Base-by-base conservation (phyloP, 805 yeast genomes). In the Candida gorgasii region DNA sequence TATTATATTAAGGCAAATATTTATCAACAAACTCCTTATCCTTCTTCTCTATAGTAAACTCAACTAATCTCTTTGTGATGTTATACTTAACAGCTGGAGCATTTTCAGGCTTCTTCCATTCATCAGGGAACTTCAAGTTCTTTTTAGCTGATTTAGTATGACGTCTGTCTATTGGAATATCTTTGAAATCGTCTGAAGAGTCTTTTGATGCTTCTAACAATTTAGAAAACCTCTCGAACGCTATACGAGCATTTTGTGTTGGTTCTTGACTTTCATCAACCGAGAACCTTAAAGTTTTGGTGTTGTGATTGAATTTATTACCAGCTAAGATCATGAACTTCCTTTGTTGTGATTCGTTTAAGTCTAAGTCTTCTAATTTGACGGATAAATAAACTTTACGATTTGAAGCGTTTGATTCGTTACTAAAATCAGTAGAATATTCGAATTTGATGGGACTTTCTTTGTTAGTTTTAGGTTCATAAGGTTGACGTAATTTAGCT, bases 281-380 rank as follows among this genome's bases (percentile, higher is more conserved):
- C n/a, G 87, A 72, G 63, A 89, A 77, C 51, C 76, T 78, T 55
- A 92, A 74, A 13, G 63, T 60, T 55, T 86, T 84, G 1, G 75
- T 75, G 24, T 65, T 65, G 49, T 73, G 72, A 61, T 89, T 80
- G 59, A 83, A 89, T 62, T 95, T 81, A 24, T 82, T 75, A 17
- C 89, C 95, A 2, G 95, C 80, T 49, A 92, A 66, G 13, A 92
- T 71, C 64, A 80, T 80, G 53, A 93, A 79, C 61, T 90, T 90
- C 59, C 86, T 96, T 28, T 70, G 59, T 55, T 81, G 80, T 40
- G 61, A 63, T 5, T 62, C 76, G 24, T 59, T 51, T 30, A 92
- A 72, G 0, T 72, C 72, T 50, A 86, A 72, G 40, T 83, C 78
- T 1, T 59, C 47, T 2, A 86, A 73, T 32, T 73, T 69, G 23